Percentiles rank a stretch among this genome's conserved stretches.
phyloP scores from a whole-genome alignment of 1,284 basidiomycete species.

The Malassezia obtusa region DNA sequence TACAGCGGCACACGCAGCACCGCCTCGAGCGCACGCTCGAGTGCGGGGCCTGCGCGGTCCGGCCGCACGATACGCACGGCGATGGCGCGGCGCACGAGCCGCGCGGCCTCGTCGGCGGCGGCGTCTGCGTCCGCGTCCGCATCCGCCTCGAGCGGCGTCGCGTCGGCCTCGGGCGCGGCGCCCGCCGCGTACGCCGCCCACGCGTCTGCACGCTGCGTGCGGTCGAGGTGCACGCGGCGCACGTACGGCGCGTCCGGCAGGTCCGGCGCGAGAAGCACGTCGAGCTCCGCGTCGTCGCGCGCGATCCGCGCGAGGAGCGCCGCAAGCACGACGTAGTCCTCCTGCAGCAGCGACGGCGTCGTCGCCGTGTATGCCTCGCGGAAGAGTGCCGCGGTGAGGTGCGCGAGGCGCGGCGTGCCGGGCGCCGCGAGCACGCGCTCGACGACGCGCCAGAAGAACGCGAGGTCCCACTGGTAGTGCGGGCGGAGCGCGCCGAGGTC shows the following conservation, averaged over 20 bases:
- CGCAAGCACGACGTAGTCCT: constrained; percentile 82
- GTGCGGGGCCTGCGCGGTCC: constrained; percentile 73
- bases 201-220: constrained; percentile 52
- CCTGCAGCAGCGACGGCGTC: constrained; percentile 78
- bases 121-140: constrained; percentile 18
- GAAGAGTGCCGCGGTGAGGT: constrained; percentile 86
- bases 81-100: constrained; percentile 64
- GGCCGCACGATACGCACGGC: constrained; percentile 81
- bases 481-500: constrained; percentile 88
- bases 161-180: constrained; percentile 59
- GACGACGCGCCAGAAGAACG: constrained; percentile 97
- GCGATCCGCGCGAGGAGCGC: constrained; percentile 61
- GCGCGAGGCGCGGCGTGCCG: constrained; percentile 58
- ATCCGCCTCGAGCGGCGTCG: constrained; percentile 47
- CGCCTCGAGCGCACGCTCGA: constrained; percentile 61
- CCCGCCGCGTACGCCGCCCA: constrained; percentile 65
- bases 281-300: constrained; percentile 66
- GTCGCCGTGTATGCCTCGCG: constrained; percentile 78
- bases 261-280: constrained; percentile 65
- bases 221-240: constrained; percentile 48
- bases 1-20: constrained; percentile 75
- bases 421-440: constrained; percentile 80
- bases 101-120: constrained; percentile 34
- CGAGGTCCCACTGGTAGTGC: constrained; percentile 97
- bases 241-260: constrained; percentile 48